Evolutionary conservation across 164 flowering plant species (phyloP), one percentile per base, ranked within the genome.

Genomic region (Berberis vulgaris): DNA sequence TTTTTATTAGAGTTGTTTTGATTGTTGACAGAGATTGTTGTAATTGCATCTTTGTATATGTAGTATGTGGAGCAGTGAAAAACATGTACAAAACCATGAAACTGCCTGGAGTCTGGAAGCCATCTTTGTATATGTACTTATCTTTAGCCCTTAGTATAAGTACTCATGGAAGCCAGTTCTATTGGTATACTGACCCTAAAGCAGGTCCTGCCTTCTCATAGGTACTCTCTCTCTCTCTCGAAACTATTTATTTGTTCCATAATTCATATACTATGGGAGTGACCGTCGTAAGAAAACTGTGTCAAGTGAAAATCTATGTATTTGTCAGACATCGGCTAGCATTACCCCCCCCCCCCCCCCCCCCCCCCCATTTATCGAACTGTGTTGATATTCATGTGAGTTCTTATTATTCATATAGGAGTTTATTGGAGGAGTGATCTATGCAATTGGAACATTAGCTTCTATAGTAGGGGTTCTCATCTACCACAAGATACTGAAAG

Each of bases 201-300:
- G 89, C 80, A 43, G 93, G 93, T 13, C 96, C 96, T 38, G 89
- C 76, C 3, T 86, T 85, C 68, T 82, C 91, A 41, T 83, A 85
- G 91, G 94, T 87, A 26, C 3, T 64, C 47, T 45, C 57, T 54
- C 54, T 41, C 9, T 13, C 3, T 11, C 26, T 26, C 26, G 0
- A 11, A 10, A 3, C n/a, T 52, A 10, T 52, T 3, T 3, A 6
- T 52, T 11, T 52, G 55, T 52, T 10, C 5, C 3, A 6, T 52
- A 3, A 26, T 26, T 26, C 26, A 26, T 26, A 26, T 26, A 26
- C n/a, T 3, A 52, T 52, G 26, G 26, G 26, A 26, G 26, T 26
- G 26, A 26, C 26, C 0, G 26, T 26, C 26, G 0, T 26, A 26
- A 26, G 26, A 26, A n/a, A 26, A 26, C 26, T 26, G 26, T 26